Base-by-base conservation (phyloP, 371 early-diverging fungal species). In the Gilbertella persicaria region DNA sequence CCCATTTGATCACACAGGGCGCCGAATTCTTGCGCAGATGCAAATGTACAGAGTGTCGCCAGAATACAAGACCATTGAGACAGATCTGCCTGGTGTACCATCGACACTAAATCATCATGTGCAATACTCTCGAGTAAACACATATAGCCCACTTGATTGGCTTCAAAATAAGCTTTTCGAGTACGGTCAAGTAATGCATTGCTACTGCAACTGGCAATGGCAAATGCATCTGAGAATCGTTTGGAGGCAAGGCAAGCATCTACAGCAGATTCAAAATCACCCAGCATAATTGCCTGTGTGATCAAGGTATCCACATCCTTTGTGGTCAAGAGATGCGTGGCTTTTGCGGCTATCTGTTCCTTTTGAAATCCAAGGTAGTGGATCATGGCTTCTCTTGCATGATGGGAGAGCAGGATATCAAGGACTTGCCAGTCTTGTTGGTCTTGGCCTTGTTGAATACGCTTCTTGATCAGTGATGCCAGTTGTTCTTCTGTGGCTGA, bases 201-300 rank as follows among this genome's bases (percentile, higher is more conserved):
- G 5, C 93, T 91, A 19, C 96, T 94, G 56, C 89, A 90, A 29
- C 89, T 83, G 12, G 96, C 95, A 52, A 99, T 77, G 54, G 95
- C 71, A 26, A 99, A 71, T 0, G 97, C 99, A 63, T 99, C 99
- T 0, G 97, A 87, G 45, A 89, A 83, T 26, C 91, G 83, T 41
- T 92, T 81, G 5, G 86, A 73, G 20, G 85, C 80, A 29, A 99
- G 71, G 59, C 96, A 97, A 17, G 91, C 71, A 23, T 87, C 72
- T 10, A 96, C 95, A 16, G 96, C 97, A 1, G 90, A 80, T 58
- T 90, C 90, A 65, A 94, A 95, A 67, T 96, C 93, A 49, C 97
- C 97, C 26, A 93, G 67, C 4, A 96, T 78, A 30, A 97, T 70
- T 5, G 93, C 82, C 19, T 85, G 83, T 13, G 93, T 95, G 54